phyloP scores from a whole-genome alignment of 805 yeast species.

The Saccharomycopsis javanensis region DNA sequence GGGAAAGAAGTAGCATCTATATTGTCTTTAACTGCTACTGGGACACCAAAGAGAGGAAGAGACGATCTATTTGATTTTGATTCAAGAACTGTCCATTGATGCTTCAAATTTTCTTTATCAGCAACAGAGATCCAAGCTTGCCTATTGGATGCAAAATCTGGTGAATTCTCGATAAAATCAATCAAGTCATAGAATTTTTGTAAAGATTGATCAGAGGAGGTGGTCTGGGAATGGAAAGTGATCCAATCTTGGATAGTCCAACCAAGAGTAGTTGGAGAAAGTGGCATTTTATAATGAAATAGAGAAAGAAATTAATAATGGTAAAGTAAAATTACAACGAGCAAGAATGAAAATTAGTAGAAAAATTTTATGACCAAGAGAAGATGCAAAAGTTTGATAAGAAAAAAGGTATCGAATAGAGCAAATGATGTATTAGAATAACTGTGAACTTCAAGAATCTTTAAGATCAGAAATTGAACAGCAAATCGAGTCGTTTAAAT shows the following conservation, averaged over 20 bases:
- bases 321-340: background rate
- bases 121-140: slow-evolving; percentile 92
- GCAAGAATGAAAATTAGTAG: too few species aligned
- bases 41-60: slow-evolving; percentile 83
- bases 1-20: slow-evolving; percentile 75
- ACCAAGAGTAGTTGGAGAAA: slow-evolving; percentile 33
- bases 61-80: slow-evolving; percentile 43
- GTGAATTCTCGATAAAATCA: background rate
- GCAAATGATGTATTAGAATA: too few species aligned
- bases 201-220: slow-evolving; percentile 41
- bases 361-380: too few species aligned
- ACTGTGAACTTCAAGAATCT: too few species aligned
- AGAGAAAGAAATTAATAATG: too few species aligned
- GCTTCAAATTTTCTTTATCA: slow-evolving; percentile 46
- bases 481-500: background rate
- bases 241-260: slow-evolving; percentile 83
- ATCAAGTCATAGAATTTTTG: slow-evolving; percentile 2
- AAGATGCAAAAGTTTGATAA: too few species aligned
- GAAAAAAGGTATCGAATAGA: too few species aligned
- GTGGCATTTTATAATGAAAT: background rate
- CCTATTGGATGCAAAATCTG: slow-evolving; percentile 32
- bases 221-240: slow-evolving; percentile 58
- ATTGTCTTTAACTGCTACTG: slow-evolving; percentile 90
- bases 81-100: slow-evolving; percentile 74
- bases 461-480: background rate